Base-by-base conservation (phyloP, 1,284 basidiomycete species). In the Malassezia sp. region DNA sequence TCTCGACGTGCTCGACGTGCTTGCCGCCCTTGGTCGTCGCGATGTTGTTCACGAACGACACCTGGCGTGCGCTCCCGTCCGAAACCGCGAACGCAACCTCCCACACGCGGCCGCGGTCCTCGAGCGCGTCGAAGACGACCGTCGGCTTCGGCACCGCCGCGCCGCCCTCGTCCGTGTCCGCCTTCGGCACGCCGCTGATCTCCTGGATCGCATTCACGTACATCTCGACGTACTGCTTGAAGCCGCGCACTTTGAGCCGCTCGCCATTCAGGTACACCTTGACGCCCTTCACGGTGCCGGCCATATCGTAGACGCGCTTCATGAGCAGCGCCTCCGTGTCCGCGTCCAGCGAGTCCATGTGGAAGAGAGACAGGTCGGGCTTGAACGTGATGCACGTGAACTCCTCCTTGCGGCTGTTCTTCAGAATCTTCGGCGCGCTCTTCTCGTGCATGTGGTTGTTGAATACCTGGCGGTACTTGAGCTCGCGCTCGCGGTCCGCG, bases 31-130 rank as follows among this genome's bases (percentile, higher is more conserved):
- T 97, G 52, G 79, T 88, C 3, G 93, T 99, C 7, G 91, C 82
- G 58, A 99, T 97, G 20, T 89, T 89, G 74, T 99, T 99, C 62
- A 88, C 89, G 67, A 96, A 99, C 12, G 93, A 95, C 29, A 96
- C 87, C 44, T 63, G 61, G 72, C 86, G 86, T 29, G 81, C 75
- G 21, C 89, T 88, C 27, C 77, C 76, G 47, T 89, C 85, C 0
- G 91, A 95, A 10, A 93, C 79, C 0, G 89, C 83, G 67, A 97
- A 97, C 0, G 84, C 93, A 20, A 97, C 79, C 71, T 97, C 93
- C 93, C 93, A 99, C 12, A 88, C 83, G 36, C 63, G 61, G 7
- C 67, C 67, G 42, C 60, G 62, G 54, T 79, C 75, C 43, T 79
- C 77, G 52, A 84, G 75, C 45, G 80, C 75, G 69, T 96, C 91